Evolutionary conservation across 1,139 yeast species (phyloP), one percentile per base, ranked within the genome.

Genomic region (Pichia sp.): DNA sequence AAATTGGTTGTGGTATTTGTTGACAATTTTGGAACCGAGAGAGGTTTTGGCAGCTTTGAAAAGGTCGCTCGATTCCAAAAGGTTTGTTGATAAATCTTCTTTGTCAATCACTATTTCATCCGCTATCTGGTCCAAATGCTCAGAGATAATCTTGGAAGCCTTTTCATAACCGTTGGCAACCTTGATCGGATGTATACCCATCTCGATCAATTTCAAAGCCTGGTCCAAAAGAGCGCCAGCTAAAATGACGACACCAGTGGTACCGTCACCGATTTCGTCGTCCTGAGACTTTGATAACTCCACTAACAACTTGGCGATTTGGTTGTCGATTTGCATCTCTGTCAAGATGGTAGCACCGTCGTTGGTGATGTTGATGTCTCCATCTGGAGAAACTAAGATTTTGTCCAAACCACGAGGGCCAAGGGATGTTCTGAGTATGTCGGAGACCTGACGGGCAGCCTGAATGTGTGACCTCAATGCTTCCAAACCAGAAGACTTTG

Each of bases 331-430:
- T 68, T 93, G 96, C 98, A 95, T 93, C 69, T 90, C 96, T 12
- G 96, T 79, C 61, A 95, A 75, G 65, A 95, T 93, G 10, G 99
- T 95, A 50, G 99, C 99, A 61, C 99, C 99, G 67, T 95, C 99
- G 67, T 95, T 95, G 50, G 99, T 95, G 60, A 95, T 93, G 51
- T 96, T 93, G 69, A 95, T 95, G 58, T 93, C 99, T 25, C 99
- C 99, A 68, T 93, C 99, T 44, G 95, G 98, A 58, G 79, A 73
- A 59, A 93, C 88, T 62, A 95, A 76, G 63, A 95, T 93, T 73
- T 95, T 95, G 70, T 95, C 99, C 65, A 95, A 74, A n/a, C 99
- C 99, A 67, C 99, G 81, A 53, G 99, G 99, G 6, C 99, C 99
- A 60, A 95, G 75, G 0, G 97, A 89, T 1, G 97, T 87, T 67